Evolutionary conservation across 106 monocot genomes (phyloP).

Genomic region (Dactylorhiza incarnata): DNA sequence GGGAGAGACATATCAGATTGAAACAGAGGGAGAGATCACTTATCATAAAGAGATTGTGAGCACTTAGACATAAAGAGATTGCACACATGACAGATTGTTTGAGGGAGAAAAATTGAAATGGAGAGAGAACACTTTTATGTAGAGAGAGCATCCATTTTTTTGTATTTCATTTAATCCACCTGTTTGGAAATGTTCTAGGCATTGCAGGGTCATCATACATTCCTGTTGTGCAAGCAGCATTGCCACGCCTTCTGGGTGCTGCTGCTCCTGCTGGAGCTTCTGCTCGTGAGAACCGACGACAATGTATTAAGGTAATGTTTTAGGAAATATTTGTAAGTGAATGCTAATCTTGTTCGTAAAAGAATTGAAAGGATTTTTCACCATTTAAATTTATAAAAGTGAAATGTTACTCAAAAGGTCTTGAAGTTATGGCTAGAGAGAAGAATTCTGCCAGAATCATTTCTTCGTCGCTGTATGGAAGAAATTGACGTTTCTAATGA

Average conservation of each 20-base stretch:
- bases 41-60: no score
- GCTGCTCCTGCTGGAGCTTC: slow-evolving; percentile 80
- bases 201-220: slow-evolving; percentile 82
- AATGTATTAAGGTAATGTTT: slow-evolving; percentile 78
- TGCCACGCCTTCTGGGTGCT: slow-evolving; percentile 82
- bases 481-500: slow-evolving; percentile 82
- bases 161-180: background rate
- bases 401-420: slow-evolving; percentile 36
- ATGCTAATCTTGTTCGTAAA: background rate
- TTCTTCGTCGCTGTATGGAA: slow-evolving; percentile 73
- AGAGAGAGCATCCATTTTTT: background rate
- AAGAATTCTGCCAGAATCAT: slow-evolving; percentile 78
- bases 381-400: background rate
- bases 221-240: slow-evolving; percentile 73
- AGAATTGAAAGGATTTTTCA: background rate
- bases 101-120: background rate
- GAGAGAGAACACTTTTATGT: background rate
- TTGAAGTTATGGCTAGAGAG: slow-evolving; percentile 86
- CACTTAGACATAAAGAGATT: no score
- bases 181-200: slow-evolving; percentile 27
- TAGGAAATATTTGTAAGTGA: background rate
- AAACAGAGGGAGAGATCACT: no score
- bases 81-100: no score
- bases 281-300: slow-evolving; percentile 90
- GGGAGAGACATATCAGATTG: no score